Evolutionary conservation across 2,329 filamentous ascomycete genomes (phyloP).

Genomic region (Penicillium sp.): DNA sequence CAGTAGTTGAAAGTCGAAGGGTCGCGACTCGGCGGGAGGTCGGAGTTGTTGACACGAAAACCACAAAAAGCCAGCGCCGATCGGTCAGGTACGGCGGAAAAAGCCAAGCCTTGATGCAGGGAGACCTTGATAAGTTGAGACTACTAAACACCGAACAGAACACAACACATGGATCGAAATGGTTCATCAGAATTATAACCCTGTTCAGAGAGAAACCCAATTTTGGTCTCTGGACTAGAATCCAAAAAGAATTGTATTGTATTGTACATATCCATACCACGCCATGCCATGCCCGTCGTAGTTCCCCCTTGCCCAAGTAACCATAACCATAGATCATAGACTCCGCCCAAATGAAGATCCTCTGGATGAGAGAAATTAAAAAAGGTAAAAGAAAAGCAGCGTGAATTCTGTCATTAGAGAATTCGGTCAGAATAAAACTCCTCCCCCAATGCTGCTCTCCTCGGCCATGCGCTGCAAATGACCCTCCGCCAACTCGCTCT

Average conservation of each 20-base stretch:
- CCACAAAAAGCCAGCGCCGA: conserved; percentile 32
- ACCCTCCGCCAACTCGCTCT: conserved; percentile 52
- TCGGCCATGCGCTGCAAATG: conserved; percentile 51
- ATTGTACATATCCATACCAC: conserved; percentile 2
- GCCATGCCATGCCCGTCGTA: neutral
- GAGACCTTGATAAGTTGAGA: neutral
- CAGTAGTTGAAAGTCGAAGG: neutral
- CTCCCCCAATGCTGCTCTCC: conserved; percentile 45
- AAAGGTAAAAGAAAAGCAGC: neutral
- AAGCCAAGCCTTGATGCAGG: neutral
- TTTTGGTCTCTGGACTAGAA: neutral
- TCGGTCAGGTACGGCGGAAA: conserved; percentile 23
- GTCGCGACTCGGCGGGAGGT: conserved; percentile 1
- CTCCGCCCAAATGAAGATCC: neutral
- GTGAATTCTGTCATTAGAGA: too few species aligned
- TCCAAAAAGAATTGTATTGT: neutral
- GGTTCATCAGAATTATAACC: neutral
- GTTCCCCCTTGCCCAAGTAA: neutral
- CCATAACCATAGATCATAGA: neutral
- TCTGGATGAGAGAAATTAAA: neutral
- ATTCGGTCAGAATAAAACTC: conserved; percentile 39
- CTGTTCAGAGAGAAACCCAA: neutral
- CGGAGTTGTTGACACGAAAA: conserved; percentile 46
- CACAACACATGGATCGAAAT: neutral
- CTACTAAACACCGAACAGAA: too few species aligned